A percentile compares a stretch with the other conserved stretches of the same genome.
Conservation (phyloP, 306 rosid species). For the Datisca glomerata region DNA sequence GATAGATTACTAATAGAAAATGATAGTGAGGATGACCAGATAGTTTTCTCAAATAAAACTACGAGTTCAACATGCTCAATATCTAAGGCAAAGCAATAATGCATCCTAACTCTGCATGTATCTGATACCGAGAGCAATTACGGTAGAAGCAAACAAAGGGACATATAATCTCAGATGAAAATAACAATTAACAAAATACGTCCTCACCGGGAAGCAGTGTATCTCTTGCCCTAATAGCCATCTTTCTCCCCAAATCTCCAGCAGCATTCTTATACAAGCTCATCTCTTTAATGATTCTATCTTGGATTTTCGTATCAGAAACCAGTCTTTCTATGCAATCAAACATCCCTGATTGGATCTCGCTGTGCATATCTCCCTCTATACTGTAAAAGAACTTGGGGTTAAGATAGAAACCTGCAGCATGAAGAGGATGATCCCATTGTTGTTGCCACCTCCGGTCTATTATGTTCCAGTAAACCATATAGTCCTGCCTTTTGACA, state of each 20-base stretch:
- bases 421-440: slow-evolving; percentile 73
- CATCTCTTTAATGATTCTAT: slow-evolving; percentile 72
- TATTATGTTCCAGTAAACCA: slow-evolving; percentile 77
- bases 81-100: too few relatives aligned
- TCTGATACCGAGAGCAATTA: too few relatives aligned
- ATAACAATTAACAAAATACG: slow-evolving; percentile 18
- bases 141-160: slow-evolving; percentile 5
- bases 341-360: slow-evolving; percentile 56
- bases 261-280: slow-evolving; percentile 56
- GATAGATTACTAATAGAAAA: background rate
- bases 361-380: slow-evolving; percentile 54
- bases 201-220: slow-evolving; percentile 78
- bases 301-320: slow-evolving; percentile 78
- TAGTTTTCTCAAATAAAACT: background rate
- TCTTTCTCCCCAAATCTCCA: slow-evolving; percentile 85
- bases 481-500: slow-evolving; percentile 60
- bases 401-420: slow-evolving; percentile 81
- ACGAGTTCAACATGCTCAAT: background rate
- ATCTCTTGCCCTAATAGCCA: slow-evolving; percentile 85
- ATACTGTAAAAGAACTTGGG: slow-evolving; percentile 75
- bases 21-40: background rate
- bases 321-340: slow-evolving; percentile 90
- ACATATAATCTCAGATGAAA: slow-evolving; percentile 13
- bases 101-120: too few relatives aligned
- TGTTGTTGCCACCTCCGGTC: slow-evolving; percentile 76